Evolutionary conservation across 78 protist species (phyloP).

Genomic region (Creolimax fragrantissima): DNA sequence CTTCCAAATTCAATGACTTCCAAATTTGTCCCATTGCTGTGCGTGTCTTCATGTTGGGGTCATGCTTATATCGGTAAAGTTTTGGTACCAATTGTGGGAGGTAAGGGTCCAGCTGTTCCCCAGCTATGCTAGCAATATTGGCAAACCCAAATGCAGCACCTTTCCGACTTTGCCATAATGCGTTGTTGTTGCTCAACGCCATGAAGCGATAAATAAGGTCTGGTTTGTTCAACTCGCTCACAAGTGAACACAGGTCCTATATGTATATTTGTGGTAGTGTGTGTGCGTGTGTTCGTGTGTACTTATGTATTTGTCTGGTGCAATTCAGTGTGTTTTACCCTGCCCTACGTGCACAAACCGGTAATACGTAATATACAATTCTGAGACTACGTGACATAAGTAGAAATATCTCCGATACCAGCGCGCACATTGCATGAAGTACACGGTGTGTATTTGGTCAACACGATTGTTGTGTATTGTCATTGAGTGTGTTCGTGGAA

Average conservation of each 20-base stretch:
- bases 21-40: slow-evolving; percentile 10
- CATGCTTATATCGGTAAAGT: slow-evolving; percentile 52
- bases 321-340: too few species aligned
- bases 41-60: slow-evolving; percentile 43
- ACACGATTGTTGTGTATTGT: too few species aligned
- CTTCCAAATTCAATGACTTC: slow-evolving; percentile 2
- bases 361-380: too few species aligned
- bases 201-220: slow-evolving; percentile 60
- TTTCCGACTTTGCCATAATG: slow-evolving; percentile 57
- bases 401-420: too few species aligned
- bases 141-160: slow-evolving; percentile 64
- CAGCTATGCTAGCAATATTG: not conserved
- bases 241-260: slow-evolving; percentile 37
- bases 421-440: too few species aligned
- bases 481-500: too few species aligned
- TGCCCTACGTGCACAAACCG: too few species aligned
- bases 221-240: slow-evolving; percentile 61
- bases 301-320: too few species aligned
- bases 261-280: too few species aligned
- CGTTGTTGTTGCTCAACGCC: slow-evolving; percentile 49
- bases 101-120: slow-evolving; percentile 43
- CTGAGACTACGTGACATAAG: too few species aligned
- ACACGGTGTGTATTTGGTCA: too few species aligned
- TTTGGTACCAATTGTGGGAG: slow-evolving; percentile 54
- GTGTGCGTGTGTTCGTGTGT: too few species aligned